A percentile compares a stretch with the other conserved stretches of the same genome.
Conservation (phyloP, 2,329 filamentous ascomycete genomes). For the Phyllosticta citribraziliensis region DNA sequence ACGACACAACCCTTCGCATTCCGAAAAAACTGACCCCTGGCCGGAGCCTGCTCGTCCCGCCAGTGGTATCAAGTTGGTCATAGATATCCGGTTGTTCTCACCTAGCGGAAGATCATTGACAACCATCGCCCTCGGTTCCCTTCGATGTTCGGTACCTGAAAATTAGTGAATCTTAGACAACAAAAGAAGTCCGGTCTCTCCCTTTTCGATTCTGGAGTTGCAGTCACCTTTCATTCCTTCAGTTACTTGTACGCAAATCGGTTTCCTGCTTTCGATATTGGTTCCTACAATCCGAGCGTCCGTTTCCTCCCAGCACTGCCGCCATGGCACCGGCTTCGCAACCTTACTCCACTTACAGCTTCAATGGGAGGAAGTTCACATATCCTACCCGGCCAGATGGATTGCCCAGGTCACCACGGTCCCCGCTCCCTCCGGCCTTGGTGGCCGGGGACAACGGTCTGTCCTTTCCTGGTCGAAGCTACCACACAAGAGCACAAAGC, state of each 20-base stretch:
- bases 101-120: background rate
- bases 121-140: background rate
- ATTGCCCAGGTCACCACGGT: background rate
- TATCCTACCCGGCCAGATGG: background rate
- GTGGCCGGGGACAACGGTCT: background rate
- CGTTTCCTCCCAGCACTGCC: background rate
- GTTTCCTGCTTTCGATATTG: background rate
- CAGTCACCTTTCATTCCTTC: background rate
- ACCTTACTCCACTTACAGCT: background rate
- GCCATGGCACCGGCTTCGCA: background rate
- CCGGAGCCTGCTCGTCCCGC: background rate
- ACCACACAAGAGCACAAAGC: background rate
- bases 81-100: background rate
- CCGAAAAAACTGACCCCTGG: background rate
- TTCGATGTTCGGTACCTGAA: background rate
- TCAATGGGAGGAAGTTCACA: background rate
- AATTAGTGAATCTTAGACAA: background rate
- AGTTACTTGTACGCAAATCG: background rate
- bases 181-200: background rate
- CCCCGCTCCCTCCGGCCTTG: background rate
- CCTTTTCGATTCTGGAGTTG: background rate
- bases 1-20: background rate
- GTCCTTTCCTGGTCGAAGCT: background rate
- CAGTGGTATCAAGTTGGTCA: background rate
- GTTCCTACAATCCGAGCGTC: background rate